A percentile compares a stretch with the other conserved stretches of the same genome.
Evolutionary conservation across 1,139 yeast genomes (phyloP).

Genomic region (Pichia sp.): DNA sequence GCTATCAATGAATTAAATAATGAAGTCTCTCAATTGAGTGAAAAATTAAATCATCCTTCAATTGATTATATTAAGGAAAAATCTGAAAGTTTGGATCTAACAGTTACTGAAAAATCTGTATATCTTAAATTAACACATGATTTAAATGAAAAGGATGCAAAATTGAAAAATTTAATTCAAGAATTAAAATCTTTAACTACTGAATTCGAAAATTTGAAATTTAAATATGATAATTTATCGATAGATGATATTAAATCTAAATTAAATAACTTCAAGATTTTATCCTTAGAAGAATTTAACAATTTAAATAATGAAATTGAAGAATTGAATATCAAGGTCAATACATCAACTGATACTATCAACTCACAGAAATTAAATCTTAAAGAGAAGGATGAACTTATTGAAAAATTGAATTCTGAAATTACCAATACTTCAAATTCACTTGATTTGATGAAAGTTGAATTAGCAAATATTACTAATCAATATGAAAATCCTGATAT

Average conservation of each 20-base stretch:
- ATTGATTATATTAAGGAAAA: slow-evolving; percentile 27
- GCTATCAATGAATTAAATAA: slow-evolving; percentile 22
- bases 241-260: no score
- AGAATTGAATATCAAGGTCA: no score
- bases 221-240: slow-evolving; percentile 9
- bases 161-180: not conserved
- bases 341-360: no score
- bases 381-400: not conserved
- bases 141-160: not conserved
- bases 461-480: not conserved
- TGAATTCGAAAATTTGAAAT: slow-evolving; percentile 1
- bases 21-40: slow-evolving; percentile 25
- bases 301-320: not conserved
- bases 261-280: slow-evolving; percentile 27
- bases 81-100: slow-evolving; percentile 19
- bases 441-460: not conserved
- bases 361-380: no score
- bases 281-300: not conserved
- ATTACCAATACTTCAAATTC: not conserved
- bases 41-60: slow-evolving; percentile 24
- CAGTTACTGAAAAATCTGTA: slow-evolving; percentile 28
- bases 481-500: not conserved
- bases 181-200: not conserved
- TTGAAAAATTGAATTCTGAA: not conserved
- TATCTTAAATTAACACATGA: slow-evolving; percentile 5